Conservation (phyloP, 2,329 filamentous ascomycete genomes). For the Penicillium decumbens region DNA sequence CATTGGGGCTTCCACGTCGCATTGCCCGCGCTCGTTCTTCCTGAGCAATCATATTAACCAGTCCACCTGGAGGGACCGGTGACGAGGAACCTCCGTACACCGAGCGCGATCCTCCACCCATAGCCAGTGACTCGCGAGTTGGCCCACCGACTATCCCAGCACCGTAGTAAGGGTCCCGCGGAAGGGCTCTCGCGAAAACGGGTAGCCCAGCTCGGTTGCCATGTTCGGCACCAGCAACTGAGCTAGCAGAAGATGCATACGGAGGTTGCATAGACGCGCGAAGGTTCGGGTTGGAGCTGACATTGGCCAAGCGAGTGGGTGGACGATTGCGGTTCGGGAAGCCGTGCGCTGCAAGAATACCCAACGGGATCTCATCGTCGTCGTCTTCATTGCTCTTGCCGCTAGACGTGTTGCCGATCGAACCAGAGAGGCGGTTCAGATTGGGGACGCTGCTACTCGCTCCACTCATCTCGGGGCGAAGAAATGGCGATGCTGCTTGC, state of each 20-base stretch:
- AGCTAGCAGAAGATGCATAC: conserved; percentile 52
- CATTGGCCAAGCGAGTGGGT: conserved; percentile 61
- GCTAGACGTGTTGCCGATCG: conserved; percentile 36
- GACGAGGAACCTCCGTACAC: conserved; percentile 38
- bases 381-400: conserved; percentile 54
- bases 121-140: conserved; percentile 68
- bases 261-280: conserved; percentile 51
- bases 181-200: conserved; percentile 75
- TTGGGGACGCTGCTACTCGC: conserved; percentile 61
- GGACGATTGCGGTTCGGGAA: conserved; percentile 76
- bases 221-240: conserved; percentile 52
- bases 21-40: conserved; percentile 76
- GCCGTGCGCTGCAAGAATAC: conserved; percentile 80
- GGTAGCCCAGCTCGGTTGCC: conserved; percentile 57
- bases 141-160: conserved; percentile 68
- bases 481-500: conserved; percentile 46
- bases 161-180: conserved; percentile 79
- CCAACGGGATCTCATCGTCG: conserved; percentile 82
- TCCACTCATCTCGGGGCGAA: conserved; percentile 54
- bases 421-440: conserved; percentile 42
- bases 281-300: conserved; percentile 68
- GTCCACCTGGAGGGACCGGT: conserved; percentile 58
- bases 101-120: conserved; percentile 55
- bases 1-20: conserved; percentile 71
- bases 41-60: conserved; percentile 81